Evolutionary conservation across 2,329 filamentous ascomycete species (phyloP), one percentile per base, ranked within the genome.

Genomic region (Curvularia hawaiiensis): DNA sequence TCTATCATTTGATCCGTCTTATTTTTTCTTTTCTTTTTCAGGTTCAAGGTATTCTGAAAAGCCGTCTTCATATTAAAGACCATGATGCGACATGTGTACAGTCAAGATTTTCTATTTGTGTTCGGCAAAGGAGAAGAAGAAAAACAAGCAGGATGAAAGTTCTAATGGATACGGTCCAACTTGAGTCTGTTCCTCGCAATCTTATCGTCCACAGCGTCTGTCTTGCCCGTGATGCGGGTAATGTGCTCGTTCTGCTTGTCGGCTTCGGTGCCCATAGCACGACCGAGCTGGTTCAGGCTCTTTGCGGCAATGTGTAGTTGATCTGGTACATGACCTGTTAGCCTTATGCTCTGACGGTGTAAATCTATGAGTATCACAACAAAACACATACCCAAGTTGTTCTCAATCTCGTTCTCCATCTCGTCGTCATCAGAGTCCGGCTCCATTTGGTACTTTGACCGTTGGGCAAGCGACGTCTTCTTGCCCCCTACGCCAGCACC

Each of bases 171-270:
- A 49, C 88, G 83, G 68, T 89, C 86, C 75, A 92, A 75, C 66
- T 86, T 84, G 68, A 88, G 86, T 63, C 89, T 83, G 80, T 93
- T 93, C 84, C 91, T 87, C 57, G 87, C 86, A 68, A 94, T 90
- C 71, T 90, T 85, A 65, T 94, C 90, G 49, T 75, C 73, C 85
- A 96, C 90, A 67, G 83, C 84, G 74, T 96, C 92, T 78, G 88
- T 94, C 91, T 96, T 96, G 64, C 80, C 80, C 63, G 85, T 90
- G 71, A 97, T 91, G 58, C 88, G 84, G 61, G 90, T 88, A 70
- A 97, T 89, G 69, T 88, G 84, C 68, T 84, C 84, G 77, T 96
- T 96, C 79, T 96, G 90, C 56, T 84, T 79, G 60, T 91, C 88
- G 24, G 95, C 83, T 73, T 95, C 91, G 46, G 84, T 80, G 47